Conservation (phyloP, 768 basidiomycete genomes). For the Ramaria rubella region DNA sequence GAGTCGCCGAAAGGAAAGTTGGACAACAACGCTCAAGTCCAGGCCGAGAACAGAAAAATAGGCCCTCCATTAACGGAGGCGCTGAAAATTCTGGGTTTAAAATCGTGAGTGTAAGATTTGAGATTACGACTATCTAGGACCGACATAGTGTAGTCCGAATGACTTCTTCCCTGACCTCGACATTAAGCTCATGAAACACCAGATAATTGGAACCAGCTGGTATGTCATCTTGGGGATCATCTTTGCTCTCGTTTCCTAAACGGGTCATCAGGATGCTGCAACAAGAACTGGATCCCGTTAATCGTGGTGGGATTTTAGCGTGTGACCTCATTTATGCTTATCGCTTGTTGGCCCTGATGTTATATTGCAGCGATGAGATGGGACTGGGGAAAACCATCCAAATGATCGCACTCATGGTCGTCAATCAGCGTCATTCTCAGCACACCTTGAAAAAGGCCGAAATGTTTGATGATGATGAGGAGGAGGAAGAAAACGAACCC, state of each 20-base stretch:
- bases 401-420: constrained; percentile 76
- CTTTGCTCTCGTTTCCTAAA: not conserved
- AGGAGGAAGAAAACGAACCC: not conserved
- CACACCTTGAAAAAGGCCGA: not conserved
- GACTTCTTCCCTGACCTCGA: constrained; percentile 66
- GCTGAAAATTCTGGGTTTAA: not conserved
- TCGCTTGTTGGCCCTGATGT: not conserved
- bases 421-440: constrained; percentile 42
- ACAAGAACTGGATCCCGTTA: constrained; percentile 40
- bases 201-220: constrained; percentile 73
- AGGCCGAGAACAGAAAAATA: constrained; percentile 5
- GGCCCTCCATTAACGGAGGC: constrained; percentile 4
- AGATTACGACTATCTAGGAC: not conserved
- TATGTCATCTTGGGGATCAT: not conserved
- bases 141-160: constrained; percentile 30
- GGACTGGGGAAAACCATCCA: constrained; percentile 71
- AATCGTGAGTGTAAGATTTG: not conserved
- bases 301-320: constrained; percentile 60
- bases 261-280: constrained; percentile 45
- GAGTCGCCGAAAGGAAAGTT: not conserved
- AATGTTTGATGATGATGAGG: not conserved
- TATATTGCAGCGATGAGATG: constrained; percentile 55
- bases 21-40: constrained; percentile 3
- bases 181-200: constrained; percentile 65
- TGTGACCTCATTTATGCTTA: constrained; percentile 17